Percentiles rank a stretch among this genome's conserved stretches.
Conservation (phyloP, 257 asterid species). For the Plantago elongata region DNA sequence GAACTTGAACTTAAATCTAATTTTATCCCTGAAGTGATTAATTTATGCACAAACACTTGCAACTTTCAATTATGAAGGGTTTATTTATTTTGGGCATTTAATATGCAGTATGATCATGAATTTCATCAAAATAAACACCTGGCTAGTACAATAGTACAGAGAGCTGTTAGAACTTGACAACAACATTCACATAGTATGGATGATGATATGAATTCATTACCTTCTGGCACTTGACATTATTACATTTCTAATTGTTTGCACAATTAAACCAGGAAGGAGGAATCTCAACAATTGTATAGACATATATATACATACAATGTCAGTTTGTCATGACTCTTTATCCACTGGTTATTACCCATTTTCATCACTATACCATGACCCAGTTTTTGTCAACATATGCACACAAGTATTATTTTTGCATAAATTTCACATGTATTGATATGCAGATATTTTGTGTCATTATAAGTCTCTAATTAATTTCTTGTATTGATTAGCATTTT, state of each 20-base stretch:
- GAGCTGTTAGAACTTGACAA: too few species aligned
- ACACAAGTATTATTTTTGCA: too few species aligned
- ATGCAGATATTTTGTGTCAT: neutral
- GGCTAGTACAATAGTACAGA: too few species aligned
- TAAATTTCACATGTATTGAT: too few species aligned
- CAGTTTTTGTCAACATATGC: neutral
- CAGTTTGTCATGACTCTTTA: constrained; percentile 24
- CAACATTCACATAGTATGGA: constrained; percentile 23
- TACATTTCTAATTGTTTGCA: constrained; percentile 23
- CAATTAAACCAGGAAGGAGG: constrained; percentile 24
- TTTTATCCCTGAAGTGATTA: neutral
- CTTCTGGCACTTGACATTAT: constrained; percentile 46
- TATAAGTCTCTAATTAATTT: too few species aligned
- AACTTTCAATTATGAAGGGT: too few species aligned
- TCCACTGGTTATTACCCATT: constrained; percentile 16
- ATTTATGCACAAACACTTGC: neutral
- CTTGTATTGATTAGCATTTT: too few species aligned
- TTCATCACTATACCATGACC: neutral
- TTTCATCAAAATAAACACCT: too few species aligned
- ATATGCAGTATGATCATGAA: too few species aligned
- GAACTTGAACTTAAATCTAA: too few species aligned
- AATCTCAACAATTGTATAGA: neutral
- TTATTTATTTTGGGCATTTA: too few species aligned
- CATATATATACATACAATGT: constrained; percentile 13
- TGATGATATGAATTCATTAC: constrained; percentile 27